These are phyloP conservation scores for Chlamydomonas eustigma DNA, from an alignment of 139 green algal genomes.

Conservation along the genomic window DNA sequence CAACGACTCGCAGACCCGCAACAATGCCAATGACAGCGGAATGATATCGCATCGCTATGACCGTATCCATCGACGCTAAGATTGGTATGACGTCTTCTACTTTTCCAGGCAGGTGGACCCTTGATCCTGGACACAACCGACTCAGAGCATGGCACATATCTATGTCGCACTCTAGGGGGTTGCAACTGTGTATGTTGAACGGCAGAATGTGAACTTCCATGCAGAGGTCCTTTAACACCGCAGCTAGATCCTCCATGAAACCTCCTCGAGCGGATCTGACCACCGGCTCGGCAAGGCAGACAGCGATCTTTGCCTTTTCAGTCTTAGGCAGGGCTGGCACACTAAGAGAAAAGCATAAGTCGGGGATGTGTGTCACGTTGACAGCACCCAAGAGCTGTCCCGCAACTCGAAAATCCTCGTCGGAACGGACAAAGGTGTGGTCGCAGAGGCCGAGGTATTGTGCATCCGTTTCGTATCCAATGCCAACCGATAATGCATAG, in stretches of 20 bases:
- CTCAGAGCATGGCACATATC: too few species aligned
- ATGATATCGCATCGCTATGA: background rate
- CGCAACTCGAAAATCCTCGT: background rate
- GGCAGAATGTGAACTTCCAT: too few species aligned
- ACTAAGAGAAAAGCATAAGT: background rate
- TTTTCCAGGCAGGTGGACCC: too few species aligned
- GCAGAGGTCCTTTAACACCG: too few species aligned
- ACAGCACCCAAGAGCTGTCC: background rate
- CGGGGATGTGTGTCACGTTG: background rate
- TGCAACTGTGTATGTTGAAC: too few species aligned
- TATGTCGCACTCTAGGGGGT: too few species aligned
- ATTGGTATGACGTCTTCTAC: too few species aligned
- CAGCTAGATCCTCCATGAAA: background rate
- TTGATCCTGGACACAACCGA: too few species aligned
- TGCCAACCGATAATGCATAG: background rate
- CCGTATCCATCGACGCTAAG: background rate
- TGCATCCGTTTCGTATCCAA: background rate
- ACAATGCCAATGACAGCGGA: background rate
- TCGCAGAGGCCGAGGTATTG: background rate
- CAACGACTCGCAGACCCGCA: background rate
- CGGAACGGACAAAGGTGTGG: background rate
- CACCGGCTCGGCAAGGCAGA: background rate
- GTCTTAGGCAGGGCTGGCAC: background rate
- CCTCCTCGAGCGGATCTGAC: background rate
- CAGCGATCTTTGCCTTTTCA: background rate